These are phyloP conservation scores for Aeschynomene evenia DNA, from an alignment of 306 rosid species.

Conservation along the genomic window DNA sequence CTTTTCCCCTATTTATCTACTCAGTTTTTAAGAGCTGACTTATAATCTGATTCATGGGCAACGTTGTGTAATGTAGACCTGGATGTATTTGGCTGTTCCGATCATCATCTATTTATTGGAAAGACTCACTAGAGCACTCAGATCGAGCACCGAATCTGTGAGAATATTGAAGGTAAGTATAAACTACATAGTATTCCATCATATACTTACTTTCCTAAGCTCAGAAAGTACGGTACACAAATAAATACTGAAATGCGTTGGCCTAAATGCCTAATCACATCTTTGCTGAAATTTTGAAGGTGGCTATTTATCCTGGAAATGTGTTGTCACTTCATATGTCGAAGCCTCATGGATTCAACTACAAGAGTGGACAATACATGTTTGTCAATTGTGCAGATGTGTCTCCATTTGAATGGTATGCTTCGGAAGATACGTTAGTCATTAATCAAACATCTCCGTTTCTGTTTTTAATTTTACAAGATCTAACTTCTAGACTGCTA, in stretches of 20 bases:
- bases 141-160: slow-evolving; percentile 50
- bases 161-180: slow-evolving; percentile 37
- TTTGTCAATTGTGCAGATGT: slow-evolving; percentile 56
- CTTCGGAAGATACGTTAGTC: slow-evolving; percentile 12
- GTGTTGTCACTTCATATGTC: slow-evolving; percentile 60
- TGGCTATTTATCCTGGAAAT: slow-evolving; percentile 61
- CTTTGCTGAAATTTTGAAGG: slow-evolving; percentile 47
- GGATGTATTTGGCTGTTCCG: slow-evolving; percentile 61
- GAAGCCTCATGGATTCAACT: slow-evolving; percentile 58
- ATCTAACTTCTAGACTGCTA: neutral
- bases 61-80: slow-evolving; percentile 37
- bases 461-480: neutral
- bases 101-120: slow-evolving; percentile 45
- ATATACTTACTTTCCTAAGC: neutral
- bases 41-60: neutral
- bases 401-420: slow-evolving; percentile 65
- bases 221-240: neutral
- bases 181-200: slow-evolving; percentile 3
- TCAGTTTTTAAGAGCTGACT: slow-evolving; percentile 9
- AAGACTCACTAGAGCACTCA: slow-evolving; percentile 46
- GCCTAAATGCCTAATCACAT: slow-evolving; percentile 13
- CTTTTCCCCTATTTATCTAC: neutral
- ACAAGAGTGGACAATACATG: slow-evolving; percentile 71
- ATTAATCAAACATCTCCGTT: neutral
- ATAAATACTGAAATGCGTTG: neutral